Evolutionary conservation across 768 basidiomycete genomes (phyloP), one percentile per base, ranked within the genome.

Genomic region (Phlegmacium glaucopus): DNA sequence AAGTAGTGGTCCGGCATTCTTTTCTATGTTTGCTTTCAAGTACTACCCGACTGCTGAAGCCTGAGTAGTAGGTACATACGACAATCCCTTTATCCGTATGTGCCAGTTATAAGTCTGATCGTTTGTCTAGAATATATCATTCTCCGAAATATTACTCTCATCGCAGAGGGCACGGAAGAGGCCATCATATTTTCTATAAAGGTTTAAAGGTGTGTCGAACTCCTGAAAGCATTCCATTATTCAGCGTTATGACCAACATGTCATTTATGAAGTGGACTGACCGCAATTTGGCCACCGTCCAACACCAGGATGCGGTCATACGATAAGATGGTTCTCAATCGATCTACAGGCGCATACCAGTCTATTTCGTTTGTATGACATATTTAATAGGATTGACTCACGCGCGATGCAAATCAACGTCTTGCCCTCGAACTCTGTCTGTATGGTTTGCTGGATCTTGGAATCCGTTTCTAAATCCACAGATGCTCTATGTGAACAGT

Each of bases 361-460:
- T 44, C 30, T 10, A 38, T 9, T 2, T 26, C 79, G 37, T 12
- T 4, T 18, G 16, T 15, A 38, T 25, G n/a, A 18, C 26, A 37
- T 10, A 7, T n/a, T 13, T 4, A 11, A 15, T 5, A 18, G 6
- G n/a, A 13, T 11, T 39, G n/a, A 73, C 83, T 61, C 55, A 86
- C 82, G 87, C 41, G 85, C 86, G 53, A 90, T 90, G 61, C 85
- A 88, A 17, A 91, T 65, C 13, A 90, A 71, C 0, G 90, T 91
- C 44, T 82, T 78, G 54, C 85, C 80, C 37, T 66, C 70, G 70
- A 93, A 93, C 62, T 84, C 78, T 6, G 68, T 74, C 6, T 83
- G 75, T 42, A 94, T 92, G 4, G 90, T 92, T 34, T 78, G 68
- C 56, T 94, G 90, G 45, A 94, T 90, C 63, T 84, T 86, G 50